Percentiles rank a stretch among this genome's conserved stretches.
Conservation (phyloP, 2,329 filamentous ascomycete genomes). For the Xylariaceae sp. region DNA sequence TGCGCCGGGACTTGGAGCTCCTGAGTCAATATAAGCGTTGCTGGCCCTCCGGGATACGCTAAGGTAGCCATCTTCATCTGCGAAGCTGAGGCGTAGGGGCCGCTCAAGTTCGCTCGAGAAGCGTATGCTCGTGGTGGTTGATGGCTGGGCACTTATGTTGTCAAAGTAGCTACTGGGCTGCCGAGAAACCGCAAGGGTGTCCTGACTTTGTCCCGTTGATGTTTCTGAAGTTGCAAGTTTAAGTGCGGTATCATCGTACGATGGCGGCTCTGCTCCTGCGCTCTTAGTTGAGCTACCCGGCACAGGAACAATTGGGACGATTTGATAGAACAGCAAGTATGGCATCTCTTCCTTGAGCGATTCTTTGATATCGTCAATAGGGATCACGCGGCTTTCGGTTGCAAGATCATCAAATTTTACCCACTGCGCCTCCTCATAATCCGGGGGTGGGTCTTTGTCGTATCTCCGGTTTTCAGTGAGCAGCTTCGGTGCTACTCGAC, state of each 20-base stretch:
- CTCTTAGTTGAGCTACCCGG: constrained; percentile 51
- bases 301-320: constrained; percentile 81
- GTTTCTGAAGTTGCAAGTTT: constrained; percentile 43
- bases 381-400: constrained; percentile 67
- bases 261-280: constrained; percentile 56
- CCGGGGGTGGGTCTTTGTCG: constrained; percentile 60
- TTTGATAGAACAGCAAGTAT: constrained; percentile 94
- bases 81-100: constrained; percentile 51
- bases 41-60: constrained; percentile 51
- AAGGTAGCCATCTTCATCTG: constrained; percentile 45
- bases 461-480: constrained; percentile 62
- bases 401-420: constrained; percentile 89
- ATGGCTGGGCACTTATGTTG: constrained; percentile 37
- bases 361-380: constrained; percentile 76
- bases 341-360: constrained; percentile 86
- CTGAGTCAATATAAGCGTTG: constrained; percentile 51
- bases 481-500: constrained; percentile 69
- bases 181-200: constrained; percentile 37
- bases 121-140: constrained; percentile 52
- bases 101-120: constrained; percentile 59
- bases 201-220: constrained; percentile 33
- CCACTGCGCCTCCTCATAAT: constrained; percentile 78
- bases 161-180: constrained; percentile 52
- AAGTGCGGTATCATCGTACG: constrained; percentile 57
- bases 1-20: constrained; percentile 41